Base-by-base conservation (phyloP, 768 basidiomycete species). In the Lactarius pseudohatsudake region DNA sequence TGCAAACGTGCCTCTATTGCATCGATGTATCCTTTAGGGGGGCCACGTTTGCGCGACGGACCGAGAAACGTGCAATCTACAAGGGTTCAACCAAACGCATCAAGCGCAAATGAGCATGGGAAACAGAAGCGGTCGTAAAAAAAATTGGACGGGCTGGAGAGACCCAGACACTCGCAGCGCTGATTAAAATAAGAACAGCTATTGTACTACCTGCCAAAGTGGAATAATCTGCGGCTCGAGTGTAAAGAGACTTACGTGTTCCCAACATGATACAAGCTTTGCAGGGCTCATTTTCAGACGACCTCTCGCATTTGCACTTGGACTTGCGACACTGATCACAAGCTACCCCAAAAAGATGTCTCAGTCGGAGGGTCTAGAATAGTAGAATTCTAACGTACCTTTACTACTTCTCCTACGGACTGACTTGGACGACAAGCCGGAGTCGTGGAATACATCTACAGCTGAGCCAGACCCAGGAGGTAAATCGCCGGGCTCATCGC, bases 11-110 rank as follows among this genome's bases (percentile, higher is more conserved):
- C 90, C 77, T 96, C 94, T 71, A 96, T 94, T 34, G 93, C 93
- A 72, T 96, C 93, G 73, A 96, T 95, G 80, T 96, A 96, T 1
- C 94, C 94, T 74, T 92, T 93, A n/a, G 92, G 91, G 3, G 91
- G 90, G 2, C 93, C 93, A 70, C 93, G 88, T 74, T 90, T 90
- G 71, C 89, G 84, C 15, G 90, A 91, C 9, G 89, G 89, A 2
- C 88, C 89, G 47, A 91, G 80, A 76, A 90, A 91, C 0, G 91
- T 91, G 73, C 90, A 92, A 22, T 85, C 89, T 91, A 73, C 59
- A 54, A 47, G 45, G 40, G 22, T 28, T n/a, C n/a, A 13, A 34
- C 28, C 47, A 36, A 60, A 57, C 43, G 47, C 32, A 56, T 38
- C 41, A 36, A 60, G 59, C 40, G 47, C 38, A 57, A 67, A 62